Evolutionary conservation across 176 grass and related monocot genomes (phyloP), one percentile per base, ranked within the genome.

Genomic region (Carex myosuroides): DNA sequence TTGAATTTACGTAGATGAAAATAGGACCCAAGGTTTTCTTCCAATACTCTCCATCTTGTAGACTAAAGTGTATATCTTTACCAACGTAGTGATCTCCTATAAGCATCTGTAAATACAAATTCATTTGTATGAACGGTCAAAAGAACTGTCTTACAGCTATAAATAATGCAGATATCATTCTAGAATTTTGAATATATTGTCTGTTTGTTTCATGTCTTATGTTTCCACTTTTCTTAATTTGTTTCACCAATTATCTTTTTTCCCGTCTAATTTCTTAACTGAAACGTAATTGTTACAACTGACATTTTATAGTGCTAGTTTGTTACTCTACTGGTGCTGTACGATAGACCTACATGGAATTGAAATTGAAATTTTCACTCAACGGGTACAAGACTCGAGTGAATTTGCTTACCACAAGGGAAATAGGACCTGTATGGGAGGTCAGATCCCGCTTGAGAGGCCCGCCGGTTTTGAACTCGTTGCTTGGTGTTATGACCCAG

Each of bases 1-100:
- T 81, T 63, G 79, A 92, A 82, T 98, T 94, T 39, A 98, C 77
- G 79, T 94, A 98, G 60, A 98, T 20, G 86, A 98, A 98, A 13
- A 98, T 70, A 1, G 95, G 95, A 4, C 95, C 95, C 29, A 93
- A 72, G 6, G 92, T 91, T 82, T 98, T 98, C 63, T 98, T 91
- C 92, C 92, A 98, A 13, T 89, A 65, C 72, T 98, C 95, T 10
- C 87, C 85, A 16, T 90, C 81, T 10, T 65, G 22, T 20, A 98
- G n/a, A 30, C 50, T 75, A 9, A 90, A 57, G 0, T 89, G 85
- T 12, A 94, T 90, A 50, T 87, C 88, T 1, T 68, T 88, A 4
- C 92, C 92, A 13, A 89, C 0, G 22, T 94, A 98, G 66, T 98
- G 92, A 26, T 88, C 79, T 5, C 92, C 87, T 1, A 88, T 20